A percentile compares a stretch with the other conserved stretches of the same genome.
Evolutionary conservation across 352 stramenopile species (phyloP).

Genomic region (Pythium rishiriense): DNA sequence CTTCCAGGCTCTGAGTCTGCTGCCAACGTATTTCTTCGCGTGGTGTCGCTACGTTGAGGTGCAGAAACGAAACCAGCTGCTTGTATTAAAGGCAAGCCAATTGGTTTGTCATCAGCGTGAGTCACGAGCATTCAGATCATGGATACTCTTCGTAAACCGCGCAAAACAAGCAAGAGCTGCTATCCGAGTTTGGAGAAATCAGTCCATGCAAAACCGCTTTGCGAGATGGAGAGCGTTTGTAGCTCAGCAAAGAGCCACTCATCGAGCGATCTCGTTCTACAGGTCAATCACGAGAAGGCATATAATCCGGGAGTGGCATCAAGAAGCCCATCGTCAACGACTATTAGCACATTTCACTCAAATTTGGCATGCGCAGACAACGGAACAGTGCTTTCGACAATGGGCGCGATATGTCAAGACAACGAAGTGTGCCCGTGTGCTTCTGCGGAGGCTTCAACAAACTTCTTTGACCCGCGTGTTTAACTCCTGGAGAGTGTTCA

Average conservation of each 20-base stretch:
- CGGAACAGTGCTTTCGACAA: conserved; percentile 6
- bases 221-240: conserved; percentile 17
- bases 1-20: conserved; percentile 42
- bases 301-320: conserved; percentile 8
- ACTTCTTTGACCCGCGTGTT: conserved; percentile 32
- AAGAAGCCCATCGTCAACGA: conserved; percentile 5
- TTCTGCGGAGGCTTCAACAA: conserved; percentile 18
- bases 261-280: background rate
- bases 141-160: conserved; percentile 20
- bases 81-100: conserved; percentile 31
- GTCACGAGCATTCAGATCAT: conserved; percentile 35
- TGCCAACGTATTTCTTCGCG: conserved; percentile 34
- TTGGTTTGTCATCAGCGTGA: conserved; percentile 41
- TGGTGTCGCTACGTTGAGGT: conserved; percentile 32
- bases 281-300: background rate
- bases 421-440: background rate
- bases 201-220: conserved; percentile 3
- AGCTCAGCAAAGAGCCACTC: background rate
- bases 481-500: conserved; percentile 39
- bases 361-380: conserved; percentile 19
- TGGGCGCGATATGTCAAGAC: conserved; percentile 8
- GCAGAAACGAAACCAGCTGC: conserved; percentile 16
- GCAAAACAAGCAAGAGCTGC: conserved; percentile 15
- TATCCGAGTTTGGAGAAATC: conserved; percentile 14
- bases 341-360: conserved; percentile 15